Base-by-base conservation (phyloP, 2,329 filamentous ascomycete species). In the Aureobasidium melanogenum region DNA sequence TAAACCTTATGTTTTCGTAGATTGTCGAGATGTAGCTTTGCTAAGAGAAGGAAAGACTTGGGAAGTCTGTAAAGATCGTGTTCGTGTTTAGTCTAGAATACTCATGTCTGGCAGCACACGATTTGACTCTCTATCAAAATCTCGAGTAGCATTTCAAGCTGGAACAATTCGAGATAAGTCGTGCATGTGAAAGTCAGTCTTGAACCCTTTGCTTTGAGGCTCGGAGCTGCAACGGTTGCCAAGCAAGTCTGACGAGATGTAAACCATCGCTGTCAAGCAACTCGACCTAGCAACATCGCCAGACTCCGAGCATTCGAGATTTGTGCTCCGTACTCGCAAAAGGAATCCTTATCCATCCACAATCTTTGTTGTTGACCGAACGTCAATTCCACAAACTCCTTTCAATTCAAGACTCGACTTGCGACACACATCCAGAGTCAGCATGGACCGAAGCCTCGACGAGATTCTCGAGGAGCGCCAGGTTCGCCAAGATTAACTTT, bases 371-470 rank as follows among this genome's bases (percentile, higher is more conserved):
- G n/a, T 28, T 19, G 26, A 30, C 3, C 26, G 15, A 44, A n/a
- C 17, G 39, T 28, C 38, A 56, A 32, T 32, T 34, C n/a, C 17
- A 12, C 36, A 24, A n/a, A n/a, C 17, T 24, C 14, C 34, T 7
- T n/a, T 41, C 39, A n/a, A 44, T 28, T 1, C 22, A 9, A 17
- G 9, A 32, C 34, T 26, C 19, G 19, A 44, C 28, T 22, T 32
- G 12, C 47, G 6, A 46, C 47, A 32, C 47, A 32, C 12, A 9
- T 12, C 36, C 3, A 55, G 24, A 22, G n/a, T 5, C 26, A 61
- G 28, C n/a, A 87, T 87, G 84, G 84, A 87, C 75, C 81, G 83
- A 69, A 82, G 80, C 68, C 76, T 87, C 62, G 84, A 86, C 73
- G 84, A 86, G 67, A 84, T 85, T 69, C 84, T 85, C 64, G 77